phyloP scores from a whole-genome alignment of 2,329 filamentous ascomycete genomes.

The Colletotrichum lindemuthianum region DNA sequence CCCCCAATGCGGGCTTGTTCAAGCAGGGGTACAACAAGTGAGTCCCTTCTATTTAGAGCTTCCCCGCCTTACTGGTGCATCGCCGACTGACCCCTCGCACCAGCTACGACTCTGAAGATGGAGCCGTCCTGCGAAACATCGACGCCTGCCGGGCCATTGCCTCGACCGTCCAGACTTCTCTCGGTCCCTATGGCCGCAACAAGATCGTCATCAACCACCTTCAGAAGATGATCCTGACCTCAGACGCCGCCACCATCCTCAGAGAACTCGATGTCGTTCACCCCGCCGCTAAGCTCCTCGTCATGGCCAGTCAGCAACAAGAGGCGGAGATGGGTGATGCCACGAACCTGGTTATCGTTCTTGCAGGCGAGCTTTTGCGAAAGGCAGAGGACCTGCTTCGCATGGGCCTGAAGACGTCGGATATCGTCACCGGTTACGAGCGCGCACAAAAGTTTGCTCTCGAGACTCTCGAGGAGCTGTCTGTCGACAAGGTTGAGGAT shows the following conservation, averaged over 20 bases:
- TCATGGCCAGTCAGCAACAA: slow-evolving; percentile 99
- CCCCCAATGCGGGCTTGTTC: slow-evolving; percentile 93
- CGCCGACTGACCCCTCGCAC: slow-evolving; percentile 45
- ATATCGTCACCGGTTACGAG: slow-evolving; percentile 96
- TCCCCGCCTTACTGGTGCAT: slow-evolving; percentile 32
- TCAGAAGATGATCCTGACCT: slow-evolving; percentile 99
- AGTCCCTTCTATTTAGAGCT: slow-evolving; percentile 46
- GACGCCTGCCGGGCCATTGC: slow-evolving; percentile 97
- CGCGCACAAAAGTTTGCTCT: slow-evolving; percentile 91
- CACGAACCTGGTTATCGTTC: slow-evolving; percentile 95
- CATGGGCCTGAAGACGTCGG: slow-evolving; percentile 98
- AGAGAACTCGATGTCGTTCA: slow-evolving; percentile 98
- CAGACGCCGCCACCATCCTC: slow-evolving; percentile 96
- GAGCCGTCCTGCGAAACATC: slow-evolving; percentile 97
- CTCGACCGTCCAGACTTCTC: slow-evolving; percentile 94
- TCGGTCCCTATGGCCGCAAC: slow-evolving; percentile 97
- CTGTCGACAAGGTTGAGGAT: slow-evolving; percentile 90
- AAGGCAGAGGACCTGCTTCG: slow-evolving; percentile 97
- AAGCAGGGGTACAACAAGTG: slow-evolving; percentile 98
- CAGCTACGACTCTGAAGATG: slow-evolving; percentile 99
- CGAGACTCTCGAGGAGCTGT: slow-evolving; percentile 85
- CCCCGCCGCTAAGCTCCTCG: slow-evolving; percentile 94
- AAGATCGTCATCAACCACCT: slow-evolving; percentile 99
- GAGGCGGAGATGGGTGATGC: slow-evolving; percentile 99
- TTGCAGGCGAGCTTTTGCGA: slow-evolving; percentile 93